Base-by-base conservation (phyloP, 2,329 filamentous ascomycete genomes). In the Hypoxylon sp. region DNA sequence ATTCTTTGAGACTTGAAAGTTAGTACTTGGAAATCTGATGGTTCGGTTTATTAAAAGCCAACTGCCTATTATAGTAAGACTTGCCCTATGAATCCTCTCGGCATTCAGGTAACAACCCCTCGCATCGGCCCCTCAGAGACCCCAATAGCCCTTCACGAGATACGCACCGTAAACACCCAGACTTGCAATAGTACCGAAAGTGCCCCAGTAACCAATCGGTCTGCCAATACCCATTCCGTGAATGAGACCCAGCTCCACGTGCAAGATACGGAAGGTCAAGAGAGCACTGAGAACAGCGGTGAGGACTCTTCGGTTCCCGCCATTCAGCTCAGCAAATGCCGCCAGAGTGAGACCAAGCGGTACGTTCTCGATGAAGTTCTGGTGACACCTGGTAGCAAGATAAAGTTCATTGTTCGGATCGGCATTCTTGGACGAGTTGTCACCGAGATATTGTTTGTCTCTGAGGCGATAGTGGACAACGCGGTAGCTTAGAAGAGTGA, bases 281-380 rank as follows among this genome's bases (percentile, higher is more conserved):
- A 79, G 69, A 5, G 65, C 68, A 49, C 67, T 67, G 50, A 78
- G 64, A 23, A 69, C 68, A n/a, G 60, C 49, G 7, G 73, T 71
- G 14, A 78, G 64, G 13, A 57, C 50, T 50, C 64, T 72, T 41
- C 72, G 74, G 67, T 72, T 73, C 13, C 70, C 76, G 46, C 76
- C 77, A 60, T 79, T 79, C 34, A 79, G 70, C 70, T 78, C 77
- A 41, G 72, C 76, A 17, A 75, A 62, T 17, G 74, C 75, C 23
- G 76, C 75, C 19, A 79, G 67, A 14, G 67, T 60, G 36, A 79
- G 66, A n/a, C 71, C 76, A 2, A 77, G 64, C 9, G 76, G 77
- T 32, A 78, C 76, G 62, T 78, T 75, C 73, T 79, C 75, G 61
- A 67, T 60, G 60, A 77, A 79, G 60, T 78, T 78, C 50, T 68